Evolutionary conservation across 2,329 filamentous ascomycete species (phyloP).

Genomic region (Aspergillus sp.): DNA sequence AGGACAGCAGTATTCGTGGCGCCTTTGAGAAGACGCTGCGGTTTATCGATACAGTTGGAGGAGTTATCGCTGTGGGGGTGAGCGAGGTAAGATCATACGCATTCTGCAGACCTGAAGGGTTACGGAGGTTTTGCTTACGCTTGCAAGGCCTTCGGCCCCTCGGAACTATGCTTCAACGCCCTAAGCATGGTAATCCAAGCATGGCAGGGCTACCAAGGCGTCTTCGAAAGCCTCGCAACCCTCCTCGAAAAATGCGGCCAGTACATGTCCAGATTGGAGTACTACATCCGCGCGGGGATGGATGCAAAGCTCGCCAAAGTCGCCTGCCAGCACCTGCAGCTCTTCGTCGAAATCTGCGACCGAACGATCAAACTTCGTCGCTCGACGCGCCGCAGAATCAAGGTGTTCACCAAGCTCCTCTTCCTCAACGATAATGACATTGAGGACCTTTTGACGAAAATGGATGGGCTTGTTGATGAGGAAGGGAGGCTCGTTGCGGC

Average conservation of each 20-base stretch:
- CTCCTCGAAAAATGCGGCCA: slow-evolving; percentile 24
- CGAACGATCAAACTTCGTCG: slow-evolving; percentile 21
- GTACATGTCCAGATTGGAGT: slow-evolving; percentile 23
- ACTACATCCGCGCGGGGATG: slow-evolving; percentile 25
- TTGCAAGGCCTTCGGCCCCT: slow-evolving; percentile 25
- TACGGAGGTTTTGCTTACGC: neutral
- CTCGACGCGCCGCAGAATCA: slow-evolving; percentile 20
- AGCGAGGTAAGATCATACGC: slow-evolving; percentile 14
- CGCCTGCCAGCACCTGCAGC: slow-evolving; percentile 25
- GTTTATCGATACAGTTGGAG: slow-evolving; percentile 23
- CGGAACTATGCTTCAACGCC: slow-evolving; percentile 28
- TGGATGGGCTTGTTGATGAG: slow-evolving; percentile 22
- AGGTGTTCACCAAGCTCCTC: slow-evolving; percentile 22
- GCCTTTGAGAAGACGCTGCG: slow-evolving; percentile 23
- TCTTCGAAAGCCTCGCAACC: slow-evolving; percentile 25
- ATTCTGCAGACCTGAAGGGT: neutral
- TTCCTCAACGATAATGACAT: slow-evolving; percentile 28
- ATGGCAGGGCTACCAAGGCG: slow-evolving; percentile 26
- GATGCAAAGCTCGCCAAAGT: slow-evolving; percentile 24
- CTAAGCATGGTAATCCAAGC: slow-evolving; percentile 27
- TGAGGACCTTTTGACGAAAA: slow-evolving; percentile 22
- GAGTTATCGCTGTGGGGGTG: slow-evolving; percentile 19
- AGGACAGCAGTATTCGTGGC: slow-evolving; percentile 12
- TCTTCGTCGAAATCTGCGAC: slow-evolving; percentile 29
- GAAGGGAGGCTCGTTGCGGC: slow-evolving; percentile 23